Evolutionary conservation across 1,284 basidiomycete species (phyloP), one percentile per base, ranked within the genome.

Genomic region (Ustanciosporium gigantosporum): DNA sequence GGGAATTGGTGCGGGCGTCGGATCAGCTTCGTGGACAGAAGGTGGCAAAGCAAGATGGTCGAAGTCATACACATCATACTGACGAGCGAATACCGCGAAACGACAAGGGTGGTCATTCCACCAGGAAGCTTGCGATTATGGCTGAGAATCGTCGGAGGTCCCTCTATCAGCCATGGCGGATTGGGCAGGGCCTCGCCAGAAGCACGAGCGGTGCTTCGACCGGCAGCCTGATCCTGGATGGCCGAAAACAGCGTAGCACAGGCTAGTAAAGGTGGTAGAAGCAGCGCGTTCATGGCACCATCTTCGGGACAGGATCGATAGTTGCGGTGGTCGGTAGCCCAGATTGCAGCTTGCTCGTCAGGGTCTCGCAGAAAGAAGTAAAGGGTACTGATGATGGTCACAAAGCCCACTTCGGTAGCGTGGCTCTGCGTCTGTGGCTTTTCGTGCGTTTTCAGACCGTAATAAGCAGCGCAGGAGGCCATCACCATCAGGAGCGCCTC

Each of bases 311-410:
- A 68, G 17, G 46, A 25, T 25, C 70, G 61, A 29, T 68, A 73
- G 32, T 68, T 68, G 43, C 70, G 61, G 29, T 52, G 55, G 23
- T 73, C 68, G 22, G 70, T 73, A 14, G 68, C 66, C 70, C 68
- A 73, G 27, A 73, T 69, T 25, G 59, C 58, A 11, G 66, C 57
- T 24, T 58, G 41, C 40, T 62, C 60, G 24, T 55, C 43, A 1
- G 56, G 55, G 25, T 43, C 31, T 14, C 64, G 59, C 4, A 67
- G 37, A 29, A 69, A 47, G 36, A 62, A 58, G 58, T 67, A 69
- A 22, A 62, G 56, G 17, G 53, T 36, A 41, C 57, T 65, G 37
- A 46, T 25, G 23, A 55, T 48, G 27, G 65, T 47, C 15, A 65
- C 40, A 21, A 57, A 41, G 22, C 64, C 67, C 21, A 70, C 41